These are phyloP conservation scores for Polytrichum formosum DNA, from an alignment of 225 moss, liverwort and hornwort genomes.

Conservation along the genomic window DNA sequence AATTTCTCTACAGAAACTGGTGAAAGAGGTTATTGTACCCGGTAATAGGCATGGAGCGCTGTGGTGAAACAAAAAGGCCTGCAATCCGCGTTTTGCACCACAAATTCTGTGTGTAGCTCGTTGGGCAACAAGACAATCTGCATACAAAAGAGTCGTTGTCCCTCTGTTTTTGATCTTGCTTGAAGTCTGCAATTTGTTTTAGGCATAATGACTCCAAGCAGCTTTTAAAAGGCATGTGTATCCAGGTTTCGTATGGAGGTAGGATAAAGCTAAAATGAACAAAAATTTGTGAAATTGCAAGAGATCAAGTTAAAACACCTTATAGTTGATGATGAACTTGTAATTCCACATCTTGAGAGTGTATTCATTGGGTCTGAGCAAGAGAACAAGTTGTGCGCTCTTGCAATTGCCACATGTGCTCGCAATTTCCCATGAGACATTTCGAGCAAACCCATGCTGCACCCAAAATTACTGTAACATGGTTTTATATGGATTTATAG, in stretches of 20 bases:
- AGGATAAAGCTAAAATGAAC: not conserved
- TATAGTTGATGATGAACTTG: constrained; percentile 57
- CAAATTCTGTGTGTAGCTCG: constrained; percentile 43
- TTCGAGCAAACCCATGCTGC: constrained; percentile 84
- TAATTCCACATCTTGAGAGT: constrained; percentile 66
- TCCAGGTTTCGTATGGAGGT: not conserved
- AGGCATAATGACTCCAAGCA: too few species aligned
- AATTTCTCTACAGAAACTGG: too few species aligned
- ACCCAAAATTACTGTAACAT: not conserved
- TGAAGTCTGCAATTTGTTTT: too few species aligned
- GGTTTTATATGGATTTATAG: too few species aligned
- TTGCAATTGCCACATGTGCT: constrained; percentile 46
- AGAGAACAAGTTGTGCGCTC: constrained; percentile 48
- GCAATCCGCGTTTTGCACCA: constrained; percentile 53
- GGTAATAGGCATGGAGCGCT: constrained; percentile 71
- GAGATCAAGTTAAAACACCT: constrained; percentile 24
- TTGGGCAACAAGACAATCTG: constrained; percentile 52
- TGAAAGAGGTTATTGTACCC: constrained; percentile 16
- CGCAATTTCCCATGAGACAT: constrained; percentile 64
- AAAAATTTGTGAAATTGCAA: not conserved
- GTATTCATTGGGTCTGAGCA: constrained; percentile 55
- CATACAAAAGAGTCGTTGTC: not conserved
- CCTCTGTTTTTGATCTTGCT: too few species aligned
- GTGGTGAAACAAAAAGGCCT: constrained; percentile 66
- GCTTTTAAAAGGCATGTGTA: not conserved